Conservation (phyloP, 2,329 filamentous ascomycete species). For the Pseudocercospora vitis region DNA sequence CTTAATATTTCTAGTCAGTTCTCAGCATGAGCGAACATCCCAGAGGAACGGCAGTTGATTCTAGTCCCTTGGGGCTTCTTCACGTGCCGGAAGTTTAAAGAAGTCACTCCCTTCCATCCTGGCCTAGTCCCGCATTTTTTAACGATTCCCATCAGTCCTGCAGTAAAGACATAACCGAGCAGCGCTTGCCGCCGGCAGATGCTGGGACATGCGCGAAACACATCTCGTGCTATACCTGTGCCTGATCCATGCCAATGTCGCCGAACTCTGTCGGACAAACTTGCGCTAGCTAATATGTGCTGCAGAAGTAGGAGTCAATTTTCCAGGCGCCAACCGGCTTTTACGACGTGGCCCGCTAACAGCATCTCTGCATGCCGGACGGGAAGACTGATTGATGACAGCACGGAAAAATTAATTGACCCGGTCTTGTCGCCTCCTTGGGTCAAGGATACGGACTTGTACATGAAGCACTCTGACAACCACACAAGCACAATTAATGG, state of each 20-base stretch:
- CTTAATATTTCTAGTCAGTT: conserved; percentile 1
- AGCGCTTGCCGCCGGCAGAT: too few relatives aligned
- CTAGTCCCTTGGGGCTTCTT: not conserved
- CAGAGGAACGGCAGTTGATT: conserved; percentile 2
- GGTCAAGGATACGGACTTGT: not conserved
- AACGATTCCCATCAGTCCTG: too few relatives aligned
- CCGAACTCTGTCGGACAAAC: not conserved
- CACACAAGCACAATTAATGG: too few relatives aligned
- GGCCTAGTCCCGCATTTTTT: not conserved
- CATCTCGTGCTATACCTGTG: not conserved
- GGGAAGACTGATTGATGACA: conserved; percentile 1
- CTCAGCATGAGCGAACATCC: conserved; percentile 4
- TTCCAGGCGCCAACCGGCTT: not conserved
- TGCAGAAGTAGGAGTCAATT: conserved; percentile 3
- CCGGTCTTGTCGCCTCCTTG: not conserved
- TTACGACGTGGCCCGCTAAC: too few relatives aligned
- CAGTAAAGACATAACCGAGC: too few relatives aligned
- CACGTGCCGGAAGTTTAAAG: not conserved
- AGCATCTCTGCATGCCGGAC: conserved; percentile 8
- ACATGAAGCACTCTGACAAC: not conserved
- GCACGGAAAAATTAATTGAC: not conserved
- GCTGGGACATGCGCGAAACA: not conserved
- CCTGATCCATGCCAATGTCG: not conserved
- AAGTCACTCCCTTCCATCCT: not conserved
- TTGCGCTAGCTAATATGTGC: conserved; percentile 2